These are phyloP conservation scores for Ophiostoma sp. DNA, from an alignment of 2,329 filamentous ascomycete species.

Conservation along the genomic window DNA sequence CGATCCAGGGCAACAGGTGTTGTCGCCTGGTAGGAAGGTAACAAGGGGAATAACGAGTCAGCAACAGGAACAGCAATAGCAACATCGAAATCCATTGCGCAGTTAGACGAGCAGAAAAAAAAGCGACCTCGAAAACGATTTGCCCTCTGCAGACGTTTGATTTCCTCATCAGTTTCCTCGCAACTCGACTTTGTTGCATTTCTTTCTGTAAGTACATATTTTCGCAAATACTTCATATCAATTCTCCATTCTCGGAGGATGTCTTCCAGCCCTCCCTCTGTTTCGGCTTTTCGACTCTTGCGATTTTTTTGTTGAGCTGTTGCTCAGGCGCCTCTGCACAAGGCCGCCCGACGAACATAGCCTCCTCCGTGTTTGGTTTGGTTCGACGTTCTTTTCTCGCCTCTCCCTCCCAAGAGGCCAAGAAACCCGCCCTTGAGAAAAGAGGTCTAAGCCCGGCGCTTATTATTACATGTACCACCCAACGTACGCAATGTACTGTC, in stretches of 20 bases:
- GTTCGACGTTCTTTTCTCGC: neutral
- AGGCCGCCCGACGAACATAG: conserved; percentile 19
- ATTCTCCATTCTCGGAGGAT: neutral
- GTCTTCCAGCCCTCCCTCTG: neutral
- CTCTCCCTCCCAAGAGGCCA: conserved; percentile 19
- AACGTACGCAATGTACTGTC: neutral
- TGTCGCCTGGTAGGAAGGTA: conserved; percentile 1
- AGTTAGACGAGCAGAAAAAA: neutral
- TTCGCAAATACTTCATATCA: neutral
- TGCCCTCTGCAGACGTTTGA: neutral
- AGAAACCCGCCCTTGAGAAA: conserved; percentile 10
- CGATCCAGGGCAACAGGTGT: conserved; percentile 1
- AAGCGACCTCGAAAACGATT: neutral
- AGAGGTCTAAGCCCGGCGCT: conserved; percentile 24
- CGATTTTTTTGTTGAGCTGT: conserved; percentile 6
- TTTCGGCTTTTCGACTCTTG: neutral
- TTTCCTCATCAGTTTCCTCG: neutral
- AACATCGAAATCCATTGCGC: conserved; percentile 9
- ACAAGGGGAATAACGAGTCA: neutral
- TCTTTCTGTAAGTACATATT: neutral
- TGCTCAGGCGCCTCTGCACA: neutral
- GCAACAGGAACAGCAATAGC: neutral
- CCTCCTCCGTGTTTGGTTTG: conserved; percentile 22
- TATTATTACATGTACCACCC: conserved; percentile 19
- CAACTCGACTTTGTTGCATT: neutral